Evolutionary conservation across 1,139 yeast genomes (phyloP).

Genomic region (Blastobotrys serpentis): DNA sequence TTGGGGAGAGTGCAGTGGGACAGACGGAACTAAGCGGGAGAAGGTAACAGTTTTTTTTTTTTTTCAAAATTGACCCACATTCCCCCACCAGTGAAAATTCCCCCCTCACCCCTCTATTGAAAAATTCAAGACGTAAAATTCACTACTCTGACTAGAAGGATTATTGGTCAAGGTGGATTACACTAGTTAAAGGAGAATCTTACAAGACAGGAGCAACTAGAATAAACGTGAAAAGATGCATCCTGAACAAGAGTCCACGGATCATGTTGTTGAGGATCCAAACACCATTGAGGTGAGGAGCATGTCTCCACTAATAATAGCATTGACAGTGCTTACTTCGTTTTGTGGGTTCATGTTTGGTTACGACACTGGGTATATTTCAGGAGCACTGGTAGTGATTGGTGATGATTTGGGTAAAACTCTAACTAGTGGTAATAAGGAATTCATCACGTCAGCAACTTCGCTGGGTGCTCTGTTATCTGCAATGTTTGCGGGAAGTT

Average conservation of each 20-base stretch:
- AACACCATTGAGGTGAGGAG: slow-evolving; percentile 30
- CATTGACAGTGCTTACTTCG: slow-evolving; percentile 75
- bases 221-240: too few species aligned
- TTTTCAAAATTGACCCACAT: too few species aligned
- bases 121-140: too few species aligned
- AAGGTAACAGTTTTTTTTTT: too few species aligned
- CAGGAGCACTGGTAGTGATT: slow-evolving; percentile 83
- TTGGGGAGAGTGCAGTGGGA: too few species aligned
- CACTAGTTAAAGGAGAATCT: too few species aligned
- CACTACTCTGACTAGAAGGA: too few species aligned
- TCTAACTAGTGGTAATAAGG: slow-evolving; percentile 75
- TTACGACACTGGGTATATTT: slow-evolving; percentile 93
- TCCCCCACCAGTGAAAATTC: too few species aligned
- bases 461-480: slow-evolving; percentile 88
- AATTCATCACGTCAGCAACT: slow-evolving; percentile 91
- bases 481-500: slow-evolving; percentile 70
- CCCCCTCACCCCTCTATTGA: too few species aligned
- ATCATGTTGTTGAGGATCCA: slow-evolving; percentile 6
- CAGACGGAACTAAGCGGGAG: too few species aligned
- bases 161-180: too few species aligned
- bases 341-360: slow-evolving; percentile 96
- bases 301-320: slow-evolving; percentile 56
- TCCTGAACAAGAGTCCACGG: neutral
- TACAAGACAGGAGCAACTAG: too few species aligned
- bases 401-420: slow-evolving; percentile 60